Evolutionary conservation across 2,329 filamentous ascomycete species (phyloP).

Genomic region (Xylaria sp.): DNA sequence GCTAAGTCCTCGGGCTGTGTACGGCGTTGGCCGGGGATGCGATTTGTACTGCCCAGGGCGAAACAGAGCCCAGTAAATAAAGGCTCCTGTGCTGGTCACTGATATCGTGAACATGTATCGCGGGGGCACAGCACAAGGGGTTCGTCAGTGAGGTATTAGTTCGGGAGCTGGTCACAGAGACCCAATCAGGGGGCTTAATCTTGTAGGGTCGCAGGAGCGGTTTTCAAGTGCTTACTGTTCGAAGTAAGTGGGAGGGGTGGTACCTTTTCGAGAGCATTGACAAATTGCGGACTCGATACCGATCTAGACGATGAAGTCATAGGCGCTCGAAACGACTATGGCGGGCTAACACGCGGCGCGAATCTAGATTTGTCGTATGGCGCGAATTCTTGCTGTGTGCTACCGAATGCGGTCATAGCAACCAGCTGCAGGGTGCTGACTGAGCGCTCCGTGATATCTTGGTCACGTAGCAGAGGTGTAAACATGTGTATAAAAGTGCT

Average conservation of each 20-base stretch:
- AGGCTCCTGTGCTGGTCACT: background rate
- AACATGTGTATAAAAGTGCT: slow-evolving; percentile 23
- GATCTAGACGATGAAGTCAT: slow-evolving; percentile 33
- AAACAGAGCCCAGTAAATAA: slow-evolving; percentile 21
- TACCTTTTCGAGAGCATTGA: slow-evolving; percentile 23
- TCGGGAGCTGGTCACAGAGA: background rate
- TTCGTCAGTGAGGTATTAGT: too few species aligned
- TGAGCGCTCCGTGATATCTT: slow-evolving; percentile 24
- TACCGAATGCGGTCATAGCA: slow-evolving; percentile 17
- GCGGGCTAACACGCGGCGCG: slow-evolving; percentile 22
- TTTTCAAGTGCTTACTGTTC: slow-evolving; percentile 32
- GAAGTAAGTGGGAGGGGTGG: background rate
- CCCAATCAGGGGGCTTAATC: slow-evolving; percentile 20
- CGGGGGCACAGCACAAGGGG: background rate
- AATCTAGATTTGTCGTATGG: slow-evolving; percentile 24
- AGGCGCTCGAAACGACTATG: slow-evolving; percentile 15
- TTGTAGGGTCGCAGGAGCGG: background rate
- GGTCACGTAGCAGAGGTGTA: background rate
- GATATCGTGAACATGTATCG: slow-evolving; percentile 1
- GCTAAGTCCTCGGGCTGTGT: slow-evolving; percentile 9
- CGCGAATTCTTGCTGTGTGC: slow-evolving; percentile 28
- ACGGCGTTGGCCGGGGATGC: slow-evolving; percentile 1
- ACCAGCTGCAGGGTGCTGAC: slow-evolving; percentile 29
- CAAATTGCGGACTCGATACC: slow-evolving; percentile 25
- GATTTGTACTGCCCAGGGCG: background rate